Base-by-base conservation (phyloP, 148 eudicot genomes). In the Persicaria tinctoria region DNA sequence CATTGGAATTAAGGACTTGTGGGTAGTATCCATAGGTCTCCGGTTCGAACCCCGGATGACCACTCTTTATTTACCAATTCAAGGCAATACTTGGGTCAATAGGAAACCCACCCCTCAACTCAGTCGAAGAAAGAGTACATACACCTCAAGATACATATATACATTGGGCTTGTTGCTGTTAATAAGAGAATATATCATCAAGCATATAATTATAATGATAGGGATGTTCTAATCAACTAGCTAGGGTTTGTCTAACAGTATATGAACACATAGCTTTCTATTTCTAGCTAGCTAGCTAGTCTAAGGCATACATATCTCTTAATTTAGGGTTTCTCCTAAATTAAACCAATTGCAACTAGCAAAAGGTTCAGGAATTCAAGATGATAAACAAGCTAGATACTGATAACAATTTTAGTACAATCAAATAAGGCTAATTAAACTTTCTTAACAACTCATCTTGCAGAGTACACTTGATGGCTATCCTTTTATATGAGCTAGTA, bases 311-410 rank as follows among this genome's bases (percentile, higher is more conserved):
- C 66, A 60, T 23, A 60, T 23, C 23, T 59, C 41, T 60, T 60
- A 23, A 60, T 60, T 60, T 60, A 63, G 68, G 68, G 68, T 27
- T 63, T 63, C 68, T 63, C 68, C 46, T 27, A 63, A 63, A 27
- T 6, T 45, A 63, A 32, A 32, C 41, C 41, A 32, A 32, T 32
- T 32, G 41, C 41, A 32, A 1, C 2, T 51, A 53, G 56, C 17
- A 14, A 53, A 53, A 51, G 4, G 56, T 51, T 51, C 56, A 11
- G 12, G 14, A 32, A 32, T 32, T 51, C 9, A 17, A 57, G 10
- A 57, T 18, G 32, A 57, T 18, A 57, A 57, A 57, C 9, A 18
- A 17, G 18, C 6, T 18, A 17, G 18, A 57, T 57, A n/a, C 7
- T 32, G 41, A 32, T 32, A 32, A 32, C 41, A 32, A 2, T 32